phyloP scores from a whole-genome alignment of 352 stramenopile species.

The Phytophthora pinifolia region DNA sequence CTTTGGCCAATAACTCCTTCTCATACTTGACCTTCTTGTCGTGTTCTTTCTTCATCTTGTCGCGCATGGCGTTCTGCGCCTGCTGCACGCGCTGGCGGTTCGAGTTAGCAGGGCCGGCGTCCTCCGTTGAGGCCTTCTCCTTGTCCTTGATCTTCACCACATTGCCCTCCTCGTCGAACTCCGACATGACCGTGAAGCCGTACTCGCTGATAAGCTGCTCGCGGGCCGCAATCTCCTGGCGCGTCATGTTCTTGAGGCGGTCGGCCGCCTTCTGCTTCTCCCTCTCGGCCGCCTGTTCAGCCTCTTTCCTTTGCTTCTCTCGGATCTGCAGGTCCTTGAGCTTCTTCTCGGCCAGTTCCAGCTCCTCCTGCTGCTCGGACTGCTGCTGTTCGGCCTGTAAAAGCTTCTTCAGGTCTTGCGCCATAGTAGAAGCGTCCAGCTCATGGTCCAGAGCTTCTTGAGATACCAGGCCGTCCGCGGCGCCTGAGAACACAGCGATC shows the following conservation, averaged over 20 bases:
- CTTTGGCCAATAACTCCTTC: conserved; percentile 73
- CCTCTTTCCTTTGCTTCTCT: conserved; percentile 61
- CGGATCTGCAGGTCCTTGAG: conserved; percentile 56
- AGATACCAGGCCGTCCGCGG: conserved; percentile 50
- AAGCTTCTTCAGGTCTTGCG: conserved; percentile 51
- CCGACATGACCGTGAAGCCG: conserved; percentile 72
- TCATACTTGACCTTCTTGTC: conserved; percentile 68
- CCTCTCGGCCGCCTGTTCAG: conserved; percentile 47
- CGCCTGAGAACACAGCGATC: conserved; percentile 58
- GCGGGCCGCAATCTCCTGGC: conserved; percentile 60
- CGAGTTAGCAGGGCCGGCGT: conserved; percentile 44
- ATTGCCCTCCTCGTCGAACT: conserved; percentile 86
- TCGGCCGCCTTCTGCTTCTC: conserved; percentile 66
- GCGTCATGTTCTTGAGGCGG: conserved; percentile 72
- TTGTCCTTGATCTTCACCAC: conserved; percentile 78
- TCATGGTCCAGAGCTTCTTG: conserved; percentile 38
- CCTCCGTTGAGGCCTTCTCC: conserved; percentile 38
- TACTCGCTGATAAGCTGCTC: conserved; percentile 85
- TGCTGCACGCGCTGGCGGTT: conserved; percentile 60
- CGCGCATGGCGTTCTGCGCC: conserved; percentile 46
- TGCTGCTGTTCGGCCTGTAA: conserved; percentile 37
- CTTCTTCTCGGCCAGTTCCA: conserved; percentile 45
- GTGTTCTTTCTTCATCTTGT: conserved; percentile 77
- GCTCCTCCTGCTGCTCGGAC: conserved; percentile 36
- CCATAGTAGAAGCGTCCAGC: conserved; percentile 46